Conservation (phyloP, 306 rosid genomes). For the Chamaecrista fasciculata region DNA sequence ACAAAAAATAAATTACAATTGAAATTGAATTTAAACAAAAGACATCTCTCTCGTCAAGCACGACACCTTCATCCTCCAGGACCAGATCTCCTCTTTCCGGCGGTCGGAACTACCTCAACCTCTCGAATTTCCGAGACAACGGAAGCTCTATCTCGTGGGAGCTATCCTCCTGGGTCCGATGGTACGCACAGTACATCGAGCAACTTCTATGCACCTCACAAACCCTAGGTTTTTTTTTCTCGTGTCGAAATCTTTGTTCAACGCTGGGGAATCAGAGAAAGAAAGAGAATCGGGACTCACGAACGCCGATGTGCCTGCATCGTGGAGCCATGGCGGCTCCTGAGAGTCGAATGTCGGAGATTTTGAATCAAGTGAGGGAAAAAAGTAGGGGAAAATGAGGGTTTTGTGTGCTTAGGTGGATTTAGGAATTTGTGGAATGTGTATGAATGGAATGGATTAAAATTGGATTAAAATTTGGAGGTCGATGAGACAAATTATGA, state of each 20-base stretch:
- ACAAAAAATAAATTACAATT: too few species aligned
- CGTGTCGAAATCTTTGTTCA: slow-evolving; percentile 25
- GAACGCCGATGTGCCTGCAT: slow-evolving; percentile 44
- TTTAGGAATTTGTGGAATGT: too few species aligned
- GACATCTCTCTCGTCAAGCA: slow-evolving; percentile 44
- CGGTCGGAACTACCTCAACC: slow-evolving; percentile 89
- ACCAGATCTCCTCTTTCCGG: slow-evolving; percentile 80
- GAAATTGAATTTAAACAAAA: too few species aligned
- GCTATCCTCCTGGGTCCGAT: slow-evolving; percentile 79
- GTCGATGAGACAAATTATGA: too few species aligned
- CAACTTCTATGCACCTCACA: slow-evolving; percentile 48
- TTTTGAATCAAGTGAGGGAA: too few species aligned
- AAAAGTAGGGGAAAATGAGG: too few species aligned
- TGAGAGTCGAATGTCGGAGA: too few species aligned
- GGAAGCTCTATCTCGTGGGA: slow-evolving; percentile 53
- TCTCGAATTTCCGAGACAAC: slow-evolving; percentile 72
- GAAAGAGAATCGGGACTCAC: slow-evolving; percentile 47
- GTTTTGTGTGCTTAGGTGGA: too few species aligned
- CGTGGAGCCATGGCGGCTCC: too few species aligned
- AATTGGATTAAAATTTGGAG: too few species aligned
- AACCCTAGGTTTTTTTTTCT: slow-evolving; percentile 55
- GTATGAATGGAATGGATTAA: too few species aligned
- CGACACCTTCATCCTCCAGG: slow-evolving; percentile 83
- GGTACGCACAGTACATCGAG: slow-evolving; percentile 74
- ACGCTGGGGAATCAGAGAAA: slow-evolving; percentile 29